phyloP scores from a whole-genome alignment of 257 asterid genomes.

The Fraxinus quadrangulata region DNA sequence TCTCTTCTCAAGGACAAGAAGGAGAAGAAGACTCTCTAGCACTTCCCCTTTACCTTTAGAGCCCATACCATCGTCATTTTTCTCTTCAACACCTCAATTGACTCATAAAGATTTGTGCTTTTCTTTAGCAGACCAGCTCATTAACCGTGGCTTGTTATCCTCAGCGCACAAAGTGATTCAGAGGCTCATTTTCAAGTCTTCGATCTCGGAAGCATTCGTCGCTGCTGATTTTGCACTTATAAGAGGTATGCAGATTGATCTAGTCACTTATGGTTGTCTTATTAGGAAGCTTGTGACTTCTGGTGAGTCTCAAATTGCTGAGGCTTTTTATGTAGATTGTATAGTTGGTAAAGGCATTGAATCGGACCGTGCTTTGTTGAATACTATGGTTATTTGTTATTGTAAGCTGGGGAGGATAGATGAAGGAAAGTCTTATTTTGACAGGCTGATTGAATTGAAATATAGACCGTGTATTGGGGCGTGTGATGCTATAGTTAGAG shows the following conservation, averaged over 20 bases:
- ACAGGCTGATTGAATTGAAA: conserved; percentile 36
- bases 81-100: conserved; percentile 22
- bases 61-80: conserved; percentile 26
- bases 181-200: conserved; percentile 41
- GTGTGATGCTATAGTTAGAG: conserved; percentile 45
- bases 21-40: conserved; percentile 33
- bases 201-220: conserved; percentile 40
- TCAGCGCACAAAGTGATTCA: conserved; percentile 51
- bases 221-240: conserved; percentile 42
- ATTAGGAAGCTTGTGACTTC: conserved; percentile 45
- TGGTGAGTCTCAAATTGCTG: conserved; percentile 45
- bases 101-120: conserved; percentile 41
- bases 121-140: conserved; percentile 43
- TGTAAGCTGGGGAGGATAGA: conserved; percentile 56
- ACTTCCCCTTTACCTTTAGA: conserved; percentile 51
- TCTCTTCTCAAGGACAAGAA: not conserved
- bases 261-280: conserved; percentile 36
- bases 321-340: conserved; percentile 36
- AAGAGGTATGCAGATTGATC: conserved; percentile 50
- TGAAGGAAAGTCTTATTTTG: conserved; percentile 50
- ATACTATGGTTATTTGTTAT: conserved; percentile 57
- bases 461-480: conserved; percentile 37
- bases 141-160: conserved; percentile 43
- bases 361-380: conserved; percentile 35
- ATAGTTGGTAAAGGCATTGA: conserved; percentile 38